phyloP scores from a whole-genome alignment of 495 filamentous ascomycete species.

The Astrothelium macrocarpum region DNA sequence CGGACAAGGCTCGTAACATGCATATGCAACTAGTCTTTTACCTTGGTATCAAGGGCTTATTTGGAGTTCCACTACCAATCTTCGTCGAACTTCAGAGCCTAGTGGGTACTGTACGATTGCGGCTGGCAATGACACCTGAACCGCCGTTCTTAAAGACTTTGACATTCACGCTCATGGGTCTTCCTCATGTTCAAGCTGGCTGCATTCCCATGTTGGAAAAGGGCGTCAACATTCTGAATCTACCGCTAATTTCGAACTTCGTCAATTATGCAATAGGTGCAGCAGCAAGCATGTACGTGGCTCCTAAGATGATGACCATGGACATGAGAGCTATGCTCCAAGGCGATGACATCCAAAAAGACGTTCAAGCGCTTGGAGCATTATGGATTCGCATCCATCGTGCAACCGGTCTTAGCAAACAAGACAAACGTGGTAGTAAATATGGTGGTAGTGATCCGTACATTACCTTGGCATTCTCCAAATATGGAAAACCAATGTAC shows the following conservation, averaged over 20 bases:
- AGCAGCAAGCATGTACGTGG: conserved; percentile 81
- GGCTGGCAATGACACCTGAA: conserved; percentile 77
- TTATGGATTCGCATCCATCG: conserved; percentile 88
- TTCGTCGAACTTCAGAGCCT: conserved; percentile 80
- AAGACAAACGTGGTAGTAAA: conserved; percentile 72
- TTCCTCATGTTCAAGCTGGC: conserved; percentile 80
- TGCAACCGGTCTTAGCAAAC: conserved; percentile 79
- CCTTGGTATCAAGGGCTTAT: conserved; percentile 70
- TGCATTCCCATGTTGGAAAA: conserved; percentile 84
- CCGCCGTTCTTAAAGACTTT: conserved; percentile 85
- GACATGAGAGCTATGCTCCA: conserved; percentile 83
- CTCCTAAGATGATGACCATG: conserved; percentile 90
- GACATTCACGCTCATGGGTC: conserved; percentile 86
- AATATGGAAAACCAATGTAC: conserved; percentile 97
- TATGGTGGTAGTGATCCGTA: conserved; percentile 91
- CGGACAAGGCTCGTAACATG: conserved; percentile 84
- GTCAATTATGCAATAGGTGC: conserved; percentile 92
- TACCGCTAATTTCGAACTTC: conserved; percentile 90
- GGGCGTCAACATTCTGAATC: conserved; percentile 83
- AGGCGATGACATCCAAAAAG: conserved; percentile 84
- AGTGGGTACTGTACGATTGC: conserved; percentile 74
- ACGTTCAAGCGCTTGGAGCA: conserved; percentile 71
- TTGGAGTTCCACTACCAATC: conserved; percentile 81
- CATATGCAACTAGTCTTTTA: conserved; percentile 92
- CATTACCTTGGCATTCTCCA: conserved; percentile 65